Base-by-base conservation (phyloP, 345 rosid genomes). In the Conringia planisiliqua region DNA sequence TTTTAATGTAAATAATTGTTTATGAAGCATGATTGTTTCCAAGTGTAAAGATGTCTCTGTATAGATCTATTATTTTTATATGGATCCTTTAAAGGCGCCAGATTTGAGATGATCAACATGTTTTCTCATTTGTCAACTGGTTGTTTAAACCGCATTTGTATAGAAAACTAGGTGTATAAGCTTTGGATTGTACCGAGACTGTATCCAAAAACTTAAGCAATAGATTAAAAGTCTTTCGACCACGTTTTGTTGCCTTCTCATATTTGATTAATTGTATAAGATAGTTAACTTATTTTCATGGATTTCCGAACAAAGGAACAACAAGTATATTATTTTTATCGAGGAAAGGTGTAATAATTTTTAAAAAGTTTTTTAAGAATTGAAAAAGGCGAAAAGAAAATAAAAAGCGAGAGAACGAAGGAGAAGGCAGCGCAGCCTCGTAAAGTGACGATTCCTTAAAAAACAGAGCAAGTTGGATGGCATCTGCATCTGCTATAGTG, bases 341-440 rank as follows among this genome's bases (percentile, higher is more conserved):
- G 47, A 32, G 46, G n/a, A 71, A 47, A 59, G 6, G 47, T 71
- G 24, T 36, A 30, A 14, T 29, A 18, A 13, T 12, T 24, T 20
- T 10, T 0, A 51, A 22, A 48, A 20, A 9, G 11, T 20, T 4
- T 14, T 20, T 4, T 14, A 17, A 22, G 29, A 35, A 35, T 12
- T n/a, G 8, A 3, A 66, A 33, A 66, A 48, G 69, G 8, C 3
- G 5, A 14, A 10, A 32, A 10, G 17, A 13, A 20, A 30, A 6
- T 4, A 10, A 11, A 62, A 18, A 46, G 36, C 30, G 5, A 29
- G 60, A 4, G 20, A 29, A 29, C 24, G 9, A 36, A 47, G 12
- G 67, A 2, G 35, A 22, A 64, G 38, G 77, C 64, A 51, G 60
- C 71, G 61, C 62, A 63, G 57, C 64, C 77, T 63, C 77, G 7